Evolutionary conservation across 306 rosid genomes (phyloP).

Genomic region (Glycine tomentella): DNA sequence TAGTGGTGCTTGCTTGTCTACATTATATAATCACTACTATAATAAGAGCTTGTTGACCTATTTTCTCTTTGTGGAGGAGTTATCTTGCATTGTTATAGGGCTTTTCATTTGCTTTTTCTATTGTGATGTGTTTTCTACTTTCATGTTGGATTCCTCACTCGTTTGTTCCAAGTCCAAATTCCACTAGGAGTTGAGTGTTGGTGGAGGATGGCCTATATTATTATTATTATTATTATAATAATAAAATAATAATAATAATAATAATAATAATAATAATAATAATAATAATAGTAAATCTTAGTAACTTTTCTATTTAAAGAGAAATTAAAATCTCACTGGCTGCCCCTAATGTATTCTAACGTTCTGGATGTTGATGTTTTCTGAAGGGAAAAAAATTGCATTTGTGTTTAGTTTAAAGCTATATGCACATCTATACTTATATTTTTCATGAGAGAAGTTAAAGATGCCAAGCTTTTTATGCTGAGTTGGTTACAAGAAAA

Average conservation of each 20-base stretch:
- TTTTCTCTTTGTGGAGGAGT: slow-evolving; percentile 50
- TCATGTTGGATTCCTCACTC: slow-evolving; percentile 48
- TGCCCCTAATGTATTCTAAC: slow-evolving; percentile 17
- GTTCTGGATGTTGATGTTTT: slow-evolving; percentile 41
- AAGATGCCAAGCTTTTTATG: slow-evolving; percentile 41
- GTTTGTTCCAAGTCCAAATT: slow-evolving; percentile 50
- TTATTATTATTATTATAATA: no score
- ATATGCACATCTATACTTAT: neutral
- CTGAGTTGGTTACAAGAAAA: slow-evolving; percentile 1
- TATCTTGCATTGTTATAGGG: slow-evolving; percentile 44
- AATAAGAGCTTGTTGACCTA: slow-evolving; percentile 48
- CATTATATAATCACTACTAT: slow-evolving; percentile 43
- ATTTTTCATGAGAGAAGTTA: slow-evolving; percentile 15
- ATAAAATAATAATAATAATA: no score
- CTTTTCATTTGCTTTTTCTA: slow-evolving; percentile 30
- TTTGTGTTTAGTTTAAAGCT: slow-evolving; percentile 9
- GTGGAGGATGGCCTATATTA: slow-evolving; percentile 45
- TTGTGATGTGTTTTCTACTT: slow-evolving; percentile 45
- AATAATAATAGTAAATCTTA: slow-evolving; percentile 8
- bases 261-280: no score
- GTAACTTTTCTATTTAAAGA: slow-evolving; percentile 18
- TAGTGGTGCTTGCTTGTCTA: slow-evolving; percentile 53
- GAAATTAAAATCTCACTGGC: slow-evolving; percentile 34
- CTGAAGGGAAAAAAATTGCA: neutral
- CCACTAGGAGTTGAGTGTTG: slow-evolving; percentile 52